phyloP scores from a whole-genome alignment of 768 basidiomycete species.

The Rhodocollybia butyracea region DNA sequence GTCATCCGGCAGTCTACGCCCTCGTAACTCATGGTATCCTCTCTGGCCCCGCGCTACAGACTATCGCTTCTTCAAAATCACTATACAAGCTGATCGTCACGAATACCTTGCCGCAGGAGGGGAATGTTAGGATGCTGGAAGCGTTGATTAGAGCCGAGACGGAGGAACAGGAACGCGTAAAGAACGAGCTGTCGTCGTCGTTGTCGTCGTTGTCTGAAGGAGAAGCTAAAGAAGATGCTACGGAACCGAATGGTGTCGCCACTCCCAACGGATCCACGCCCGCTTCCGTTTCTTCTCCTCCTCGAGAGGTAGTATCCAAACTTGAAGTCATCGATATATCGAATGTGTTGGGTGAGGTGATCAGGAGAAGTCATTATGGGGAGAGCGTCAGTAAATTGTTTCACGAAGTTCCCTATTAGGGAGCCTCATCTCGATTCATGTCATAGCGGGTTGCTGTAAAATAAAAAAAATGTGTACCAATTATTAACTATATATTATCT shows the following conservation, averaged over 20 bases:
- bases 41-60: conserved; percentile 81
- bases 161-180: too few relatives aligned
- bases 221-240: too few relatives aligned
- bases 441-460: too few relatives aligned
- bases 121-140: conserved; percentile 67
- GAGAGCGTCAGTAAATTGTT: conserved; percentile 89
- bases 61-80: conserved; percentile 63
- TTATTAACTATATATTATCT: too few relatives aligned
- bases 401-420: conserved; percentile 81
- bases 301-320: too few relatives aligned
- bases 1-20: conserved; percentile 63
- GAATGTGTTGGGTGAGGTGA: conserved; percentile 92
- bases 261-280: too few relatives aligned
- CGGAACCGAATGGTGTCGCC: too few relatives aligned
- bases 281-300: too few relatives aligned
- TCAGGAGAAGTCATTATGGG: conserved; percentile 95
- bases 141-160: too few relatives aligned
- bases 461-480: too few relatives aligned
- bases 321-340: conserved; percentile 95
- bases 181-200: too few relatives aligned
- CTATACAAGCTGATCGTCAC: conserved; percentile 96
- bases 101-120: conserved; percentile 91
- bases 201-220: too few relatives aligned
- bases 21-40: conserved; percentile 97
- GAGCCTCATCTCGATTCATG: neutral